Conservation (phyloP, 176 grass and related monocot genomes). For the Musa beccarii region DNA sequence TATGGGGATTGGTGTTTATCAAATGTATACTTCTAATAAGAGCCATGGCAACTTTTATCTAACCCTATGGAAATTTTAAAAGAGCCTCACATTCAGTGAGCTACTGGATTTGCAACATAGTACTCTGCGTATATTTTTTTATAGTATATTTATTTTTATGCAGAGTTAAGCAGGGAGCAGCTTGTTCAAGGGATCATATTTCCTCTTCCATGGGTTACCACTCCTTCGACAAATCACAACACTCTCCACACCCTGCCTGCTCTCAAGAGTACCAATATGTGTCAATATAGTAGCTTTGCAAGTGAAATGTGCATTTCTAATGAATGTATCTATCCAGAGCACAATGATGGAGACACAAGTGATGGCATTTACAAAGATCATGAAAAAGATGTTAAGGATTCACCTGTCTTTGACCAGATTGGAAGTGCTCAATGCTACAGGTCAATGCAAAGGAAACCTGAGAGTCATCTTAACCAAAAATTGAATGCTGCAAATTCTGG, state of each 20-base stretch:
- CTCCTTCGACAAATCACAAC: slow-evolving; percentile 36
- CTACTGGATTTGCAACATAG: neutral
- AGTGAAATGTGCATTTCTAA: slow-evolving; percentile 29
- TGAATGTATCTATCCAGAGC: slow-evolving; percentile 23
- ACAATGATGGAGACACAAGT: slow-evolving; percentile 21
- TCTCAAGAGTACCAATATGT: slow-evolving; percentile 1
- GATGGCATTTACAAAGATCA: slow-evolving; percentile 24
- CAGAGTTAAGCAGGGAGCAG: slow-evolving; percentile 47
- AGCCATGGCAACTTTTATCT: too few relatives aligned
- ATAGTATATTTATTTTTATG: slow-evolving; percentile 23
- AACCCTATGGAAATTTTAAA: neutral
- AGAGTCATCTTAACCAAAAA: slow-evolving; percentile 21
- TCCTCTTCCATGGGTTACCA: slow-evolving; percentile 34
- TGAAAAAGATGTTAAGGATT: slow-evolving; percentile 24
- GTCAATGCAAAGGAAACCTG: slow-evolving; percentile 45
- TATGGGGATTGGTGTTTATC: too few relatives aligned
- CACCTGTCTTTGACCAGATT: slow-evolving; percentile 26
- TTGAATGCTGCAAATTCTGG: slow-evolving; percentile 21
- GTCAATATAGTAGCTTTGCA: slow-evolving; percentile 18
- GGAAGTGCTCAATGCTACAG: slow-evolving; percentile 53
- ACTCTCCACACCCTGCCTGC: slow-evolving; percentile 28
- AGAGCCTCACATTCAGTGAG: neutral
- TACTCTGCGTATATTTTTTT: neutral
- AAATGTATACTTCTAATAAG: too few relatives aligned
- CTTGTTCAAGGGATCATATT: slow-evolving; percentile 43